Percentiles rank a stretch among this genome's conserved stretches.
phyloP scores from a whole-genome alignment of 1,139 yeast species.

The Meyerozyma guilliermondii region DNA sequence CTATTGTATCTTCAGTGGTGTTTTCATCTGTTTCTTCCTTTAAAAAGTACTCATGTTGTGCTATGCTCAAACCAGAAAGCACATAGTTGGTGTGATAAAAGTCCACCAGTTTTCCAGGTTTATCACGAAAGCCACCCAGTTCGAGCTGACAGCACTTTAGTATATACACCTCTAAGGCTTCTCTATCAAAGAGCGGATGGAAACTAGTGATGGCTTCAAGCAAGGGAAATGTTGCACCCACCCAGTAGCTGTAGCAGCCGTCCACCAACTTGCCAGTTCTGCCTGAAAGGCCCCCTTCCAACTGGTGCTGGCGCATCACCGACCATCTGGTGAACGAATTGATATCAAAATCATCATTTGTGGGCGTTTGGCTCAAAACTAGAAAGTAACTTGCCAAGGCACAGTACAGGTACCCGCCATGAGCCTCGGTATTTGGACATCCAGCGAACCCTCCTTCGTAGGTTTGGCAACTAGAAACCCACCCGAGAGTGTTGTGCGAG shows the following conservation, averaged over 20 bases:
- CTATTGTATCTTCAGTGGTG: slow-evolving; percentile 13
- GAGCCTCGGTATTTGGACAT: slow-evolving; percentile 80
- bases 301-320: slow-evolving; percentile 55
- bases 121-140: slow-evolving; percentile 78
- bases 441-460: slow-evolving; percentile 97
- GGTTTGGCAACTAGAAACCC: slow-evolving; percentile 74
- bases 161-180: slow-evolving; percentile 60
- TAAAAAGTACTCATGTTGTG: slow-evolving; percentile 49
- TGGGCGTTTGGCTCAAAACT: slow-evolving; percentile 26
- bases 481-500: slow-evolving; percentile 46
- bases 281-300: slow-evolving; percentile 87
- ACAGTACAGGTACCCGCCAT: slow-evolving; percentile 95
- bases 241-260: slow-evolving; percentile 96
- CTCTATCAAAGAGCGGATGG: slow-evolving; percentile 41
- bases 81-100: slow-evolving; percentile 89
- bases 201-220: slow-evolving; percentile 42
- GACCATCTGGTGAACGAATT: slow-evolving; percentile 58
- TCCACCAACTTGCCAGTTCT: slow-evolving; percentile 92
- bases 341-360: slow-evolving; percentile 27
- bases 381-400: slow-evolving; percentile 70
- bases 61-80: slow-evolving; percentile 67
- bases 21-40: slow-evolving; percentile 5
- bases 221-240: slow-evolving; percentile 72
- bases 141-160: slow-evolving; percentile 67
- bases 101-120: slow-evolving; percentile 79